These are phyloP conservation scores for Trifolium fragiferum DNA, from an alignment of 306 rosid genomes.

Conservation along the genomic window DNA sequence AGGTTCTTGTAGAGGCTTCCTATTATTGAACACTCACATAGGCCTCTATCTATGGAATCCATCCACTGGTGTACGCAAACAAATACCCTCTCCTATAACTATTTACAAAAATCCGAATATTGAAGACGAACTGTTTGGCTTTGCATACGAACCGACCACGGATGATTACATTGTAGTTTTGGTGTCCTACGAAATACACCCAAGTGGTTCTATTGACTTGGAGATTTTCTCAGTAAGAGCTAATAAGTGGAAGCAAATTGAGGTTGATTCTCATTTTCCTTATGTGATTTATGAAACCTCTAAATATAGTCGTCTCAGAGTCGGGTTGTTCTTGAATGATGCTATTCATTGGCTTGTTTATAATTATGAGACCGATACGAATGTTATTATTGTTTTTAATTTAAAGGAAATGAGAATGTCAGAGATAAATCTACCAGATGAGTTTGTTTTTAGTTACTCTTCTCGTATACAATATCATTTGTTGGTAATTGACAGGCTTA, in stretches of 20 bases:
- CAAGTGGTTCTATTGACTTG: not conserved
- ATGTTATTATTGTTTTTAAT: not conserved
- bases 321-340: not conserved
- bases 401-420: not conserved
- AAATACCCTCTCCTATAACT: not conserved
- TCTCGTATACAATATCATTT: not conserved
- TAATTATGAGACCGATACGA: not conserved
- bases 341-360: not conserved
- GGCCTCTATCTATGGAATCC: not conserved
- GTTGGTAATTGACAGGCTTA: not conserved
- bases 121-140: too few relatives aligned
- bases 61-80: not conserved
- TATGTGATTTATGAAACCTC: not conserved
- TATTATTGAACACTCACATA: not conserved
- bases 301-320: too few relatives aligned
- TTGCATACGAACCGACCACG: not conserved
- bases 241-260: not conserved
- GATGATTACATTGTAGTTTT: not conserved
- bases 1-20: constrained; percentile 24
- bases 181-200: too few relatives aligned
- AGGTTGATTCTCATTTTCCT: not conserved
- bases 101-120: too few relatives aligned
- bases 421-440: not conserved
- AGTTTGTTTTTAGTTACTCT: not conserved
- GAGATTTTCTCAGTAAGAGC: not conserved